Evolutionary conservation across 805 yeast genomes (phyloP), one percentile per base, ranked within the genome.

Genomic region (Metschnikowia lochheadii): DNA sequence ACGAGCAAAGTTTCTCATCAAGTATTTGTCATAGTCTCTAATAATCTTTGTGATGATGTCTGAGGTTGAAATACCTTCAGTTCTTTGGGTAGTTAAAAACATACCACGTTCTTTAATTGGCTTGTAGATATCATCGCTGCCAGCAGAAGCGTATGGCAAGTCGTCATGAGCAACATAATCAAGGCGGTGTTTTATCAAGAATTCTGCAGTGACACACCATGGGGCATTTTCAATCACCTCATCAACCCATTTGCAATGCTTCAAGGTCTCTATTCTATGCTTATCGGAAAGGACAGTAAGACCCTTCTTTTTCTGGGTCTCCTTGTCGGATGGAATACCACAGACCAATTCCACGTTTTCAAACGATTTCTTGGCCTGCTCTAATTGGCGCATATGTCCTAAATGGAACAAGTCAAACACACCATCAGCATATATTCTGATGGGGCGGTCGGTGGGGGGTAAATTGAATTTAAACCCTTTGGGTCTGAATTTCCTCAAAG

Each of bases 161-260:
- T 94, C 98, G 71, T 94, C 99, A 68, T 94, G 99, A 2, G 99
- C 99, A 53, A 92, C 97, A 62, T 89, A 94, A 67, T 94, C 99
- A 58, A 94, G 89, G 49, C 83, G 74, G 69, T 94, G 96, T 59
- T 85, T 69, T 44, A 73, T 73, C 57, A 94, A 69, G 61, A 94
- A 94, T 41, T 85, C 89, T 49, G 89, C 81, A 2, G 90, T 86
- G 26, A 94, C 90, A 59, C 87, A 81, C 99, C 99, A 94, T 13
- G 99, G 99, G 1, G 97, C 96, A 66, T 88, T 76, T 29, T 92
- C 90, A 49, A 94, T 77, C 29, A 94, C 98, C 67, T 94, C 98
- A 66, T 94, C 98, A 21, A 94, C 99, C 99, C 99, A 94, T 61
- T 77, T 83, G 68, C 99, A 94, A 69, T 94, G 99, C 53, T 80